Evolutionary conservation across 2,329 filamentous ascomycete species (phyloP), one percentile per base, ranked within the genome.

Genomic region (Stemphylium lycopersici): DNA sequence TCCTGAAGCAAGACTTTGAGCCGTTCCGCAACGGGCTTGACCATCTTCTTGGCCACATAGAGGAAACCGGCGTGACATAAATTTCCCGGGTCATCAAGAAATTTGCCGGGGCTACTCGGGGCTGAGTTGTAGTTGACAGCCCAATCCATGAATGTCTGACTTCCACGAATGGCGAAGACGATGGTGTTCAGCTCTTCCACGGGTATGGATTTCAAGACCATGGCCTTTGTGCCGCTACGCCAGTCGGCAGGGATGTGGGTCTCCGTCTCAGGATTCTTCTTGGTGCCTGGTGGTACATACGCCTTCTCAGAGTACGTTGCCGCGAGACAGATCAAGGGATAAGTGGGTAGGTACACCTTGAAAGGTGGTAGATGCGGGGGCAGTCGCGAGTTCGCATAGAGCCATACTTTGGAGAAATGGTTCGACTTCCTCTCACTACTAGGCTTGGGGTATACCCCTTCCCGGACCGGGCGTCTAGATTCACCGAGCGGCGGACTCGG

Each of bases 141-240:
- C 91, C 91, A 96, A 76, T 96, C 91, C 78, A 90, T 86, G 63
- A 95, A 90, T 6, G 85, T 89, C 20, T 90, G 86, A 0, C 87
- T 91, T 16, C 91, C 91, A 16, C 91, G 85, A 58, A 96, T 90
- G 12, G 91, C 90, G 66, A 96, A 90, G 10, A 96, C 88, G 50
- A 96, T 88, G 15, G 88, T 87, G 69, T 90, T 86, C 78, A 88
- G 86, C 65, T 90, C 82, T 67, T 95, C 90, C 70, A 92, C 85
- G 1, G 90, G 86, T 0, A 93, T 82, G 0, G 88, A 91, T 69
- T 93, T 93, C 69, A 96, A 87, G 13, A 90, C 86, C 87, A 93
- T 93, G 20, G 91, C 89, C 71, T 93, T 93, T 1, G 90, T 89
- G n/a, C 90, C 90, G 3, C 83, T 81, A 16, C 82, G 81, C 83